Base-by-base conservation (phyloP, 1,139 yeast species). In the Lodderomyces margitis region DNA sequence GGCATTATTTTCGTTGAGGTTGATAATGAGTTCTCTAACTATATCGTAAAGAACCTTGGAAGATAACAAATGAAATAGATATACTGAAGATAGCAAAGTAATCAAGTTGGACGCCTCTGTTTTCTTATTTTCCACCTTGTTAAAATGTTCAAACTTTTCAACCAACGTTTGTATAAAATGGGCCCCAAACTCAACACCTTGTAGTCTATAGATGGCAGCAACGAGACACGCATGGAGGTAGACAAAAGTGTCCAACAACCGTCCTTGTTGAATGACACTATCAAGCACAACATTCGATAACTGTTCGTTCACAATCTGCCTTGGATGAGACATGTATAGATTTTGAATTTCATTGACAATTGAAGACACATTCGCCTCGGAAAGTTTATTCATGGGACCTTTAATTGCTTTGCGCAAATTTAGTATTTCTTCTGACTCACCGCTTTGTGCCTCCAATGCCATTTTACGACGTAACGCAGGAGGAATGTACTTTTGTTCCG, bases 121-220 rank as follows among this genome's bases (percentile, higher is more conserved):
- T 15, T 28, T 28, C 53, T 83, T 87, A 1, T 73, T 68, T 14
- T 56, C 54, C 12, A 56, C 53, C 5, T 56, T 49, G 5, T 61
- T 63, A 44, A 59, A 59, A 20, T 49, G 54, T 45, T 78, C 80
- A 59, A 80, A 81, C 44, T 69, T 73, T 51, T 87, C 96, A 21
- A 91, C 85, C 41, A 87, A 60, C 0, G 79, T 73, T 58, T 94
- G 98, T 28, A 91, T 71, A 49, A 89, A 84, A 52, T 71, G 79
- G 0, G 98, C 98, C 43, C 96, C 98, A 61, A 89, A 86, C 49
- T 88, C 96, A 27, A 83, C 80, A 15, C 98, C 98, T 56, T 87
- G 85, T 8, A 81, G 56, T 47, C 86, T 75, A 63, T 86, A 89
- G 21, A 92, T 60, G 1, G 96, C 85, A 14, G 83, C 82, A 3